Conservation (phyloP, 805 yeast species). For the Wickerhamomyces xylosicus region DNA sequence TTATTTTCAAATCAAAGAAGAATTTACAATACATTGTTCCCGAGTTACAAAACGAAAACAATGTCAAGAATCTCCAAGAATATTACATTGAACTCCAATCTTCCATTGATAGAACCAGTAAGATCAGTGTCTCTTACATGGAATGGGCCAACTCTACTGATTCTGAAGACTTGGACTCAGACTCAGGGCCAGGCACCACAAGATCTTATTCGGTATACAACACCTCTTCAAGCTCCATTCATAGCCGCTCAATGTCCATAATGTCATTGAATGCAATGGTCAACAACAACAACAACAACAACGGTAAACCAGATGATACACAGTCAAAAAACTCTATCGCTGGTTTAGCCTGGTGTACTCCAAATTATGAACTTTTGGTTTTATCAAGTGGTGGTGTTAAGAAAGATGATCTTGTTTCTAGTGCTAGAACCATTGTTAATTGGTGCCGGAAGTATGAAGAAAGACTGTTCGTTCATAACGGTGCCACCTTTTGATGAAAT, state of each 20-base stretch:
- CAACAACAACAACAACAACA: neutral
- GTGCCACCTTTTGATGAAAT: slow-evolving; percentile 54
- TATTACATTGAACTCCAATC: slow-evolving; percentile 16
- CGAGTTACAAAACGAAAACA: slow-evolving; percentile 4
- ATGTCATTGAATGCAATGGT: too few species aligned
- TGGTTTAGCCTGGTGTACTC: slow-evolving; percentile 46
- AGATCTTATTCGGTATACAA: too few species aligned
- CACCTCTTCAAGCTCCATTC: too few species aligned
- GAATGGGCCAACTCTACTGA: slow-evolving; percentile 25
- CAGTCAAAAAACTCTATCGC: slow-evolving; percentile 15
- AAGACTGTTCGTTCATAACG: slow-evolving; percentile 64
- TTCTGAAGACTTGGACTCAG: too few species aligned
- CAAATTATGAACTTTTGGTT: slow-evolving; percentile 51
- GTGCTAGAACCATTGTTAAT: slow-evolving; percentile 52
- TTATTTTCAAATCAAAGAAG: slow-evolving; percentile 63
- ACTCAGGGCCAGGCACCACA: too few species aligned
- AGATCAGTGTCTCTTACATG: slow-evolving; percentile 35
- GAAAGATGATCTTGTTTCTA: slow-evolving; percentile 44
- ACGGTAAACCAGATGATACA: slow-evolving; percentile 3
- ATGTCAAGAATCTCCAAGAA: slow-evolving; percentile 11
- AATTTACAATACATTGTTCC: slow-evolving; percentile 54
- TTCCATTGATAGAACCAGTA: slow-evolving; percentile 20
- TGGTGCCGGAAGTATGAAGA: slow-evolving; percentile 74
- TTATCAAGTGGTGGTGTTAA: slow-evolving; percentile 42
- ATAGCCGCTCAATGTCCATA: too few species aligned